These are phyloP conservation scores for Begonia peltatifolia DNA, from an alignment of 306 rosid genomes.

Conservation along the genomic window DNA sequence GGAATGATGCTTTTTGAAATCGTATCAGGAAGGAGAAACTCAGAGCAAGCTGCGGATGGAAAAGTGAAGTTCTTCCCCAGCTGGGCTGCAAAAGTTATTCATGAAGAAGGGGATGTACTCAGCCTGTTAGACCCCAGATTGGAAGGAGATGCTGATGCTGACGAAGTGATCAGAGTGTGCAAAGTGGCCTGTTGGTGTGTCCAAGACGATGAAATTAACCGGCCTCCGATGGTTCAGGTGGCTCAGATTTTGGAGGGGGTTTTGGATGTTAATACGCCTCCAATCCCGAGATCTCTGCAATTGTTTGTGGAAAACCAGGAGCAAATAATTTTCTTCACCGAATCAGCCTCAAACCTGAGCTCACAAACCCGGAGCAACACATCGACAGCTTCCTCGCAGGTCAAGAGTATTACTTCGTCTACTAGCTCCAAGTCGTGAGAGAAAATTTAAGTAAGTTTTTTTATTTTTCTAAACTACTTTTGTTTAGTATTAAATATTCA, in stretches of 20 bases:
- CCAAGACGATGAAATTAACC: conserved; percentile 54
- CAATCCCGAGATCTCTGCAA: conserved; percentile 44
- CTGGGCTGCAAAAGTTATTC: conserved; percentile 27
- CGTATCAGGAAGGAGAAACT: conserved; percentile 68
- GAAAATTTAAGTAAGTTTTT: not conserved
- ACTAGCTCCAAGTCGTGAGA: not conserved
- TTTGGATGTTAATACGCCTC: conserved; percentile 38
- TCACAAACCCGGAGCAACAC: conserved; percentile 24
- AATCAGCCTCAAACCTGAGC: conserved; percentile 39
- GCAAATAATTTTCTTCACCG: conserved; percentile 39
- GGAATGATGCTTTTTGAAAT: conserved; percentile 91
- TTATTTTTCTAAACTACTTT: not conserved
- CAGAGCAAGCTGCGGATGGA: conserved; percentile 46
- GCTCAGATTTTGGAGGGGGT: conserved; percentile 73
- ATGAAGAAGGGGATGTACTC: conserved; percentile 31
- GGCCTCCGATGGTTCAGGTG: conserved; percentile 77
- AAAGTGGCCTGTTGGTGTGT: conserved; percentile 80
- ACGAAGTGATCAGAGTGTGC: conserved; percentile 34
- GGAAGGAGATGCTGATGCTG: conserved; percentile 31
- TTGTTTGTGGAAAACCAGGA: conserved; percentile 40
- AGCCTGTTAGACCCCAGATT: conserved; percentile 42
- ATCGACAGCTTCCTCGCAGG: conserved; percentile 29
- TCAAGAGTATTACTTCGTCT: conserved; percentile 1
- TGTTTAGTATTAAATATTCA: not conserved
- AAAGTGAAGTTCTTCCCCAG: conserved; percentile 45